Percentiles rank a stretch among this genome's conserved stretches.
Evolutionary conservation across 345 rosid genomes (phyloP).

Genomic region (Rhodamnia rubescens): DNA sequence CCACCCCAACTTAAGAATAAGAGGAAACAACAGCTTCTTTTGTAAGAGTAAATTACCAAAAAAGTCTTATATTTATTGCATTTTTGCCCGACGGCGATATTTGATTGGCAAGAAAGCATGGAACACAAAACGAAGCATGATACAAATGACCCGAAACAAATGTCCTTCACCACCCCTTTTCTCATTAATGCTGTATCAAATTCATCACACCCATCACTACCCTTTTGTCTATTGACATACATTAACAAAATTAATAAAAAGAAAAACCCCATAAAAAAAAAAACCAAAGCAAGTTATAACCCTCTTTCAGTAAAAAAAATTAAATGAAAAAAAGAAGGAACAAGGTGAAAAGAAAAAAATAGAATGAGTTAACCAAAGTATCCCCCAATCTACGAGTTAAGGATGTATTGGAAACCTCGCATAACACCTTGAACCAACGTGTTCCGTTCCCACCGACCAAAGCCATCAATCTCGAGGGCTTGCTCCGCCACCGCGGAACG

Average conservation of each 20-base stretch:
- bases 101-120: not conserved
- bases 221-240: not conserved
- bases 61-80: no score
- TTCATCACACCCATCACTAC: not conserved
- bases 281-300: not conserved
- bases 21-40: no score
- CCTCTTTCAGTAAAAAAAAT: not conserved
- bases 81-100: no score
- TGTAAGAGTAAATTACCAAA: no score
- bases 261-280: not conserved
- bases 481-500: conserved; percentile 23
- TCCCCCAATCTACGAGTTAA: not conserved
- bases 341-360: not conserved
- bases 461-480: not conserved
- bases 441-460: not conserved
- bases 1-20: no score
- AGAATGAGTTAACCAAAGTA: not conserved
- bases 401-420: not conserved
- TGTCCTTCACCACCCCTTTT: not conserved
- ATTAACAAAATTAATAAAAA: not conserved
- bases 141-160: no score
- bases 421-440: not conserved
- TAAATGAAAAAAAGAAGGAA: not conserved
- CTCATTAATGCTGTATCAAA: not conserved
- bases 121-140: not conserved